Conservation (phyloP, 768 basidiomycete species). For the Tephrocybe sp. region DNA sequence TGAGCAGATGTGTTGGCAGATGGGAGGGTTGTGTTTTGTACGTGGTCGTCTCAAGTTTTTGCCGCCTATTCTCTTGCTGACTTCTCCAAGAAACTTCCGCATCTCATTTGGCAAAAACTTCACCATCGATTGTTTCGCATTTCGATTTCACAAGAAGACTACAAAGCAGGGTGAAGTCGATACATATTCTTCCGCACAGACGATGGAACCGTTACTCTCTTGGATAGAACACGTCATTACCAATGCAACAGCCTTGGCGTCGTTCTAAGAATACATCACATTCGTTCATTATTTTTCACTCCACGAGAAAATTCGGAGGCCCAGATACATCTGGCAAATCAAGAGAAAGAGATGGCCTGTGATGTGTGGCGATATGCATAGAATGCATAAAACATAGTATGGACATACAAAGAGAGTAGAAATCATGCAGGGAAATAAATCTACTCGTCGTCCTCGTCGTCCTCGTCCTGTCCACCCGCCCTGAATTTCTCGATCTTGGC, state of each 20-base stretch:
- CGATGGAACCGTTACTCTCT: slow-evolving; percentile 38
- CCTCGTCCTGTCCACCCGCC: slow-evolving; percentile 58
- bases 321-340: too few relatives aligned
- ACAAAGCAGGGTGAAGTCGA: slow-evolving; percentile 39
- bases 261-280: neutral
- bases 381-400: slow-evolving; percentile 10
- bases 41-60: slow-evolving; percentile 27
- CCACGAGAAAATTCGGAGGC: too few relatives aligned
- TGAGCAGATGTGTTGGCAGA: slow-evolving; percentile 69
- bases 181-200: slow-evolving; percentile 35
- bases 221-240: slow-evolving; percentile 59
- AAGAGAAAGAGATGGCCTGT: neutral
- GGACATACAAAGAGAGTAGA: neutral
- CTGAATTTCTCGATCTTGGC: slow-evolving; percentile 91
- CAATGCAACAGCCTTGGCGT: slow-evolving; percentile 27
- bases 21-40: slow-evolving; percentile 82
- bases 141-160: slow-evolving; percentile 44
- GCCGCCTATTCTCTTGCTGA: neutral
- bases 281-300: too few relatives aligned
- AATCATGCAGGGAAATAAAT: slow-evolving; percentile 15
- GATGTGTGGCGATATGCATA: neutral
- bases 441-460: slow-evolving; percentile 69
- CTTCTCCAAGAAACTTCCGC: slow-evolving; percentile 56
- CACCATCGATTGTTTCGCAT: slow-evolving; percentile 58
- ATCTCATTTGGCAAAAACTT: slow-evolving; percentile 53